These are phyloP conservation scores for Citrullus colocynthis DNA, from an alignment of 306 rosid species.

Conservation along the genomic window DNA sequence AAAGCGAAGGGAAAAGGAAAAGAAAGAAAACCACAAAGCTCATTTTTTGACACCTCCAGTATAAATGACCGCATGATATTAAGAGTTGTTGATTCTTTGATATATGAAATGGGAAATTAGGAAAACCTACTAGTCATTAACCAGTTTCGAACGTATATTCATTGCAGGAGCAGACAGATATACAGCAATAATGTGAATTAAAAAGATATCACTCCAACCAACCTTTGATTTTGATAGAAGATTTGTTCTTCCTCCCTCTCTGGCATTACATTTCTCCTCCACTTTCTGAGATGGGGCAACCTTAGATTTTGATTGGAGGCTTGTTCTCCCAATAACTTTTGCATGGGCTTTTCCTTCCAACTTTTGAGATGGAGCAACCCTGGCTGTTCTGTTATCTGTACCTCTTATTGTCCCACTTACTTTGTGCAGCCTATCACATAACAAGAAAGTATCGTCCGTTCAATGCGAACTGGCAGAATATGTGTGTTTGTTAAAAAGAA, in stretches of 20 bases:
- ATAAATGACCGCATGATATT: neutral
- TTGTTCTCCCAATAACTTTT: constrained; percentile 26
- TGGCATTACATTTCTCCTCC: constrained; percentile 25
- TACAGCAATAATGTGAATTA: neutral
- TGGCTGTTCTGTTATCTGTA: constrained; percentile 32
- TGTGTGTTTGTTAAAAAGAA: neutral
- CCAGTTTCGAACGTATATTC: neutral
- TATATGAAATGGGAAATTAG: neutral
- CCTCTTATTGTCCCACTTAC: constrained; percentile 12
- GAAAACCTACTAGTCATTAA: neutral
- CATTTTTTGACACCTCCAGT: neutral
- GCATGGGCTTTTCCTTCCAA: constrained; percentile 22
- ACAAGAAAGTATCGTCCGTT: constrained; percentile 2
- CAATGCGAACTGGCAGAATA: neutral
- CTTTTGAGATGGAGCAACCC: neutral
- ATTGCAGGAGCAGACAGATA: neutral
- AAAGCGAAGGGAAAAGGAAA: neutral
- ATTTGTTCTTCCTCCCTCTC: constrained; percentile 26
- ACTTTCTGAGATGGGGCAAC: constrained; percentile 2
- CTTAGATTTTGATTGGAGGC: constrained; percentile 30
- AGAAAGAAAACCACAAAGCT: neutral
- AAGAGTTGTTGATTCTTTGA: neutral
- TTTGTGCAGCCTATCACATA: constrained; percentile 40
- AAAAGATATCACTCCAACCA: neutral
- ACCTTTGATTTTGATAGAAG: constrained; percentile 64